A percentile compares a stretch with the other conserved stretches of the same genome.
Conservation (phyloP, 768 basidiomycete species). For the Psilocybe cubensis region DNA sequence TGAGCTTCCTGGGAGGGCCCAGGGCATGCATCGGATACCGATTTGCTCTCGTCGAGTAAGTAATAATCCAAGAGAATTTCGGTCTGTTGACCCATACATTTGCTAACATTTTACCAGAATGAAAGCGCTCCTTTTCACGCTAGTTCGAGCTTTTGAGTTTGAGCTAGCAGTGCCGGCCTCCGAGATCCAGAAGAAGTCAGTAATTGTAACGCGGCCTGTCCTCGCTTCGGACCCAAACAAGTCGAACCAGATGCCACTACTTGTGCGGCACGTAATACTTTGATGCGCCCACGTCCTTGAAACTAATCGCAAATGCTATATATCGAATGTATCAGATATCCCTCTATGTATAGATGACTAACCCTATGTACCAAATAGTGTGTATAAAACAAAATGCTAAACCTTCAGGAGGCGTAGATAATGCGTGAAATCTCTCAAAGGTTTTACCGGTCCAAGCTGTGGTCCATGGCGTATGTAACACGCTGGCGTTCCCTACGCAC, state of each 20-base stretch:
- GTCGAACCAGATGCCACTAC: slow-evolving; percentile 47
- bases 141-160: slow-evolving; percentile 57
- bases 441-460: background rate
- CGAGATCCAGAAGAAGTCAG: slow-evolving; percentile 42
- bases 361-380: too few relatives aligned
- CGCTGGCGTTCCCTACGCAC: background rate
- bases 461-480: background rate
- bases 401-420: background rate
- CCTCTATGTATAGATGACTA: too few relatives aligned
- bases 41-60: slow-evolving; percentile 64
- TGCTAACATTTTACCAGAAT: slow-evolving; percentile 16
- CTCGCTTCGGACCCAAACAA: slow-evolving; percentile 39
- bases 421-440: background rate
- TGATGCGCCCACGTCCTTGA: background rate
- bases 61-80: slow-evolving; percentile 7
- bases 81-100: background rate
- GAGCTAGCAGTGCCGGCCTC: slow-evolving; percentile 52
- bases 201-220: slow-evolving; percentile 45
- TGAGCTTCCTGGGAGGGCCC: slow-evolving; percentile 66
- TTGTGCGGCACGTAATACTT: slow-evolving; percentile 23
- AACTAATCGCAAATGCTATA: too few relatives aligned
- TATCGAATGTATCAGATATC: too few relatives aligned
- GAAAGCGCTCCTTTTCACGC: slow-evolving; percentile 46
- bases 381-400: too few relatives aligned
- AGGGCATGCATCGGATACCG: slow-evolving; percentile 69